Base-by-base conservation (phyloP, 306 rosid genomes). In the Betula pendula region DNA sequence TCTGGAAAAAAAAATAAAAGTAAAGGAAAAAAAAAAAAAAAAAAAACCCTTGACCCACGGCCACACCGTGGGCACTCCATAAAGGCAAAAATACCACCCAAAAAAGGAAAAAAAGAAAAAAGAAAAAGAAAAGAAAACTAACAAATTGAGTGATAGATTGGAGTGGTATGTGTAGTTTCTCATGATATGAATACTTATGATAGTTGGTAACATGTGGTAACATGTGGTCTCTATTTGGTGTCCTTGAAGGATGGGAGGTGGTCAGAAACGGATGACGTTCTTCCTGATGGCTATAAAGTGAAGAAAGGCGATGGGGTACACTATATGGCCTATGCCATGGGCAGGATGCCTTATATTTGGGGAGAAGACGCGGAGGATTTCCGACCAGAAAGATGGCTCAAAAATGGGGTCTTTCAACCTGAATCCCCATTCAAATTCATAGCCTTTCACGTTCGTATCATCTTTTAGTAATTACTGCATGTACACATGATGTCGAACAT, bases 381-480 rank as follows among this genome's bases (percentile, higher is more conserved):
- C 45, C 75, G 73, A 3, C 98, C 96, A 0, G 91, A 91, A 81
- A 89, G 97, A 89, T 93, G 96, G 97, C 87, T 93, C 25, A 62
- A 77, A 7, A 56, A 89, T 44, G 93, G 87, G 38, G 45, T 48
- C 75, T 91, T 91, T 42, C 93, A 82, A 68, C 87, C 89, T 0
- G 81, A 91, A 79, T 91, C 96, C 0, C 91, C 96, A 1, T 93
- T 93, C 87, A 93, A 93, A 78, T 93, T 93, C 73, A 9, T 85
- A 11, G 78, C 96, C n/a, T 93, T 93, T 75, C 93, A 91, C 75
- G 98, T 89, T n/a, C n/a, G 92, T 84, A 48, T 22, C 43, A 15
- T 38, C 73, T 45, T 70, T n/a, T 2, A 20, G 20, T 38, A 31
- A 17, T 50, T 52, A 15, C 47, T 8, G 0, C n/a, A 63, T 27